A percentile compares a stretch with the other conserved stretches of the same genome.
Conservation (phyloP, 257 asterid genomes). For the Ophiorrhiza pumila region DNA sequence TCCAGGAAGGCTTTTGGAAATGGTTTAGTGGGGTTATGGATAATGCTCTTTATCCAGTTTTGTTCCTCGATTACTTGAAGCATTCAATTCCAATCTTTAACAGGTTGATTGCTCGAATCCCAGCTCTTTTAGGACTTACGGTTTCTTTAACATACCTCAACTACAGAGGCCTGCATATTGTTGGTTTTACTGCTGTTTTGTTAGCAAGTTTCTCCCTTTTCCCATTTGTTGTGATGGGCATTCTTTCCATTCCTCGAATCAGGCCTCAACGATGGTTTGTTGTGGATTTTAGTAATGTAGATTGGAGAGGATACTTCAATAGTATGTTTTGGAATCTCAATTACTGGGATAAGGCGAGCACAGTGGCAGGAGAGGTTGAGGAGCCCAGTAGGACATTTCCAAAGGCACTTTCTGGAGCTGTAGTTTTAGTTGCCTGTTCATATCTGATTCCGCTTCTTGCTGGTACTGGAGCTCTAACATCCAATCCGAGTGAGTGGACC, state of each 20-base stretch:
- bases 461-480: conserved; percentile 75
- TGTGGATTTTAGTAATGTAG: conserved; percentile 47
- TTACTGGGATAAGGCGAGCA: conserved; percentile 89
- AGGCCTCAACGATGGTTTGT: conserved; percentile 60
- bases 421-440: conserved; percentile 60
- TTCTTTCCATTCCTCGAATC: conserved; percentile 60
- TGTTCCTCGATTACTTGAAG: conserved; percentile 84
- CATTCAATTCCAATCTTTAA: conserved; percentile 63
- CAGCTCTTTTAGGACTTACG: conserved; percentile 69
- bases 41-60: conserved; percentile 85
- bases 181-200: conserved; percentile 68
- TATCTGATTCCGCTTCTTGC: conserved; percentile 71
- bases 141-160: conserved; percentile 56
- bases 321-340: conserved; percentile 83
- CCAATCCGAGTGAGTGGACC: conserved; percentile 64
- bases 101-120: conserved; percentile 48
- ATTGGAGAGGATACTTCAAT: conserved; percentile 74
- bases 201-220: conserved; percentile 72
- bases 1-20: conserved; percentile 88
- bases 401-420: conserved; percentile 61
- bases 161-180: conserved; percentile 74
- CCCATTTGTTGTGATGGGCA: conserved; percentile 58
- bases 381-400: conserved; percentile 74
- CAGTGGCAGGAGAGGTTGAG: conserved; percentile 80
- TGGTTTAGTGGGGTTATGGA: conserved; percentile 98